A percentile compares a stretch with the other conserved stretches of the same genome.
phyloP scores from a whole-genome alignment of 352 stramenopile genomes.

The Phytophthora citricola region DNA sequence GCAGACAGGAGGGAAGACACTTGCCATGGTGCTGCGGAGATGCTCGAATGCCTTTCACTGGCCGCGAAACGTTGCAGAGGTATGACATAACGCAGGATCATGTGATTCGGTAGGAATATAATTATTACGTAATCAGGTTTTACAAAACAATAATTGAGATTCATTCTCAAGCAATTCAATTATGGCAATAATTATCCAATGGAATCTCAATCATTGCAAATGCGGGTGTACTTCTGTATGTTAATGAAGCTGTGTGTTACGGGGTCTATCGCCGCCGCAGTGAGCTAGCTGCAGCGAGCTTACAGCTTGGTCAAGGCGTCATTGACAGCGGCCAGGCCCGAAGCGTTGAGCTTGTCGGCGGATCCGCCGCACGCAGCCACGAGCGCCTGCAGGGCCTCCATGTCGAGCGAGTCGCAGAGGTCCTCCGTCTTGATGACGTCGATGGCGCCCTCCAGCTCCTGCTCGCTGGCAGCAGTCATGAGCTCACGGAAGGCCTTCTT shows the following conservation, averaged over 20 bases:
- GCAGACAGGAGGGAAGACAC: background rate
- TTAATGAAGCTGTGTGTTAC: constrained; percentile 23
- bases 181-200: background rate
- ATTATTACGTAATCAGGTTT: too few species aligned
- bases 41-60: constrained; percentile 6
- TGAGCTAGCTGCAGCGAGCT: background rate
- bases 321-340: constrained; percentile 60
- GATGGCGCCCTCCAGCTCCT: constrained; percentile 63
- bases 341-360: constrained; percentile 60
- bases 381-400: constrained; percentile 74
- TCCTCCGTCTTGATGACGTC: constrained; percentile 80
- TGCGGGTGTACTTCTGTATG: background rate
- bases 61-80: background rate
- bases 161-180: too few species aligned
- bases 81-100: background rate
- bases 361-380: constrained; percentile 64
- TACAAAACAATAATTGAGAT: too few species aligned
- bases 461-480: constrained; percentile 66
- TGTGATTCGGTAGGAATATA: too few species aligned
- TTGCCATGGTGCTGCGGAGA: constrained; percentile 17
- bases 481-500: constrained; percentile 88
- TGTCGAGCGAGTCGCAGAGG: constrained; percentile 74
- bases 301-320: constrained; percentile 59
- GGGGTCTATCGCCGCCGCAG: background rate
- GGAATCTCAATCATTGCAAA: background rate